These are phyloP conservation scores for Biscutella laevigata DNA, from an alignment of 441 rosid species.

Conservation along the genomic window DNA sequence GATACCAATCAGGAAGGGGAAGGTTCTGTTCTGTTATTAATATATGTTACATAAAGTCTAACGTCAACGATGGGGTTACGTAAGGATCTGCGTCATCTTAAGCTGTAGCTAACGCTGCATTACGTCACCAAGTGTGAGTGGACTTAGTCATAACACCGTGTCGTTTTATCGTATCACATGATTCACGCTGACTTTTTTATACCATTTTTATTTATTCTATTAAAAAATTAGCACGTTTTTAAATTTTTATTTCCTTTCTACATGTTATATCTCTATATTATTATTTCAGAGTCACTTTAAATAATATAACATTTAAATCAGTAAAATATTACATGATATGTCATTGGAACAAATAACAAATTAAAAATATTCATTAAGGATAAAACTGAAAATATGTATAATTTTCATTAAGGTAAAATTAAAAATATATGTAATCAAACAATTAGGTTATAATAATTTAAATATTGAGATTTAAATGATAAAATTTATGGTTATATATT, in stretches of 20 bases:
- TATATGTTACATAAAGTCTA: constrained; percentile 25
- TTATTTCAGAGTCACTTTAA: too few relatives aligned
- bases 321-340: too few relatives aligned
- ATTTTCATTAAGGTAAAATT: too few relatives aligned
- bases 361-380: too few relatives aligned
- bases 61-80: constrained; percentile 58
- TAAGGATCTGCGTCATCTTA: constrained; percentile 41
- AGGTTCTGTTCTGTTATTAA: not conserved
- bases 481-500: too few relatives aligned
- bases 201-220: not conserved
- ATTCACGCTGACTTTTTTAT: constrained; percentile 8
- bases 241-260: not conserved
- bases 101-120: constrained; percentile 30
- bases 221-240: constrained; percentile 15
- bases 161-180: constrained; percentile 17
- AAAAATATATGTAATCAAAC: too few relatives aligned
- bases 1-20: not conserved
- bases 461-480: too few relatives aligned
- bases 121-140: constrained; percentile 31
- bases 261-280: constrained; percentile 1
- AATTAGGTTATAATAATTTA: too few relatives aligned
- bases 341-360: too few relatives aligned
- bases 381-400: too few relatives aligned
- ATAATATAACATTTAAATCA: too few relatives aligned
- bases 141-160: constrained; percentile 25